These are phyloP conservation scores for Boletus tomentosulus DNA, from an alignment of 768 basidiomycete genomes.

Conservation along the genomic window DNA sequence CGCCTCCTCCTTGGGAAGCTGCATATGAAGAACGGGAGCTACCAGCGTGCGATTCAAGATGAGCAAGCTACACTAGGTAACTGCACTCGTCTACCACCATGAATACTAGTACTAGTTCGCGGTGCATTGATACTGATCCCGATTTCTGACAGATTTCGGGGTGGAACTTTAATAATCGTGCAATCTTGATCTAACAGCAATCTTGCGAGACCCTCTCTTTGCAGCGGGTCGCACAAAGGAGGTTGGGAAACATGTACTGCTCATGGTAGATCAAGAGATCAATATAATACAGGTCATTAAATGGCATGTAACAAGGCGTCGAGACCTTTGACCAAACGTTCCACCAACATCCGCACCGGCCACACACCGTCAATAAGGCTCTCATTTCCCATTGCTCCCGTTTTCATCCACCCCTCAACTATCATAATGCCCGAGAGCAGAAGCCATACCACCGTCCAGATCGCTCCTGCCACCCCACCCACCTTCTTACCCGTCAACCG, in stretches of 20 bases:
- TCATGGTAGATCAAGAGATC: background rate
- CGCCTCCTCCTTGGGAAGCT: background rate
- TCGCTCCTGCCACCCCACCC: conserved; percentile 29
- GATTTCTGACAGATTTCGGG: background rate
- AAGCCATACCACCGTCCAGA: conserved; percentile 34
- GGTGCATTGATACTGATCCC: background rate
- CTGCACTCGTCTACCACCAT: background rate
- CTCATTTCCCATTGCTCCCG: too few species aligned
- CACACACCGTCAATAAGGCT: too few species aligned
- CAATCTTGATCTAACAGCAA: background rate
- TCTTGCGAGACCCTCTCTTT: background rate
- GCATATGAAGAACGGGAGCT: background rate
- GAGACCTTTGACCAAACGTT: too few species aligned
- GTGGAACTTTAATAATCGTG: background rate
- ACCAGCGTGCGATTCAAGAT: background rate
- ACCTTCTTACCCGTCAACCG: conserved; percentile 23
- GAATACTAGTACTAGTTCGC: background rate
- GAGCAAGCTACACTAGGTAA: background rate
- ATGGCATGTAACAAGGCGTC: too few species aligned
- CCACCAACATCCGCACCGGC: too few species aligned
- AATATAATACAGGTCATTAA: background rate
- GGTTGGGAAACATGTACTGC: background rate
- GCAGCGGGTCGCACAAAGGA: background rate
- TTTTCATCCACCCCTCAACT: conserved; percentile 15
- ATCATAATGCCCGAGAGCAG: conserved; percentile 22